A percentile compares a stretch with the other conserved stretches of the same genome.
Evolutionary conservation across 2,329 filamentous ascomycete species (phyloP).

Genomic region (Ophiocordyceps camponoti-floridani): DNA sequence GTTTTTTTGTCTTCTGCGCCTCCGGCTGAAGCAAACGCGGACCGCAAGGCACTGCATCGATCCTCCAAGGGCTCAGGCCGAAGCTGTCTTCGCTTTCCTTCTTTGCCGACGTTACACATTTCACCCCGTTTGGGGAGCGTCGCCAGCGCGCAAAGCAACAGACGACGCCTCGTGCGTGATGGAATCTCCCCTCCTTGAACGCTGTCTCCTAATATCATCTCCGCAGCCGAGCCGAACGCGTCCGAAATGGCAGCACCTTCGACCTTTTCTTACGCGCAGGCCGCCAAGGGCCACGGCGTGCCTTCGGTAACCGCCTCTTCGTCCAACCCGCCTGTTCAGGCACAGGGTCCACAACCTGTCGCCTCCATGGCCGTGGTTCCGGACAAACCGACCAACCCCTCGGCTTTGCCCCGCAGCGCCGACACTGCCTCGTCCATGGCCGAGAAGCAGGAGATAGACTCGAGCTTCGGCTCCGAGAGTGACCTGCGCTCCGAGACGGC

Average conservation of each 20-base stretch:
- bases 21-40: neutral
- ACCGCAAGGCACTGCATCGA: neutral
- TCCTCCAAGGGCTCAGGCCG: neutral
- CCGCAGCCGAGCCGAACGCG: slow-evolving; percentile 10
- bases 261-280: slow-evolving; percentile 86
- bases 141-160: slow-evolving; percentile 3
- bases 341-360: slow-evolving; percentile 11
- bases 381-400: slow-evolving; percentile 9
- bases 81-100: neutral
- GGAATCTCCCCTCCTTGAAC: slow-evolving; percentile 5
- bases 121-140: slow-evolving; percentile 6
- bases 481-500: slow-evolving; percentile 17
- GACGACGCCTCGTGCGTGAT: slow-evolving; percentile 4
- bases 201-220: slow-evolving; percentile 10
- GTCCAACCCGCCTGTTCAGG: slow-evolving; percentile 7
- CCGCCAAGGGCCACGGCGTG: slow-evolving; percentile 59
- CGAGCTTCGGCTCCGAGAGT: slow-evolving; percentile 17
- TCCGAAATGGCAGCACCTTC: slow-evolving; percentile 34
- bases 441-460: slow-evolving; percentile 17
- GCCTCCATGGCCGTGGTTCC: slow-evolving; percentile 10
- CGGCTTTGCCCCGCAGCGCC: slow-evolving; percentile 7
- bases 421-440: slow-evolving; percentile 6
- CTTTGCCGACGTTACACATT: neutral
- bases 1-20: neutral
- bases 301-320: slow-evolving; percentile 11